Base-by-base conservation (phyloP, 192 early-diverging fungal species). In the Coemansia sp. region DNA sequence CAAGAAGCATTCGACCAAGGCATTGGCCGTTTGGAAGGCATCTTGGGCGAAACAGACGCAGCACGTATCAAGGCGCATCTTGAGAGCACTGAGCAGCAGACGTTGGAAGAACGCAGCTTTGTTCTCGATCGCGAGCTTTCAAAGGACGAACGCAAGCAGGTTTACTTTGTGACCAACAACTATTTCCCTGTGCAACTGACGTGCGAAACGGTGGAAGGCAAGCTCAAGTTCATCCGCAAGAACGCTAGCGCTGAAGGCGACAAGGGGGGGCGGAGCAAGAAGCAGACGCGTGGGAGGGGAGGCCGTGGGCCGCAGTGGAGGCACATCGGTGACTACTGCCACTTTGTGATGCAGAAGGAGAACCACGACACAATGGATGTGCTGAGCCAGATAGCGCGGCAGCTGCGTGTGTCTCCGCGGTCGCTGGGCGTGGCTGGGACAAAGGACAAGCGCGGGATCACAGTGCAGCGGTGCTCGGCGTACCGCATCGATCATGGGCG, bases 381-480 rank as follows among this genome's bases (percentile, higher is more conserved):
- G 0, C 68, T 96, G 45, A 87, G 88, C 63, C 83, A 74, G 62
- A 53, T 81, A 18, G 71, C 67, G 14, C 61, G 60, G 12, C 5
- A 43, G 9, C 62, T 77, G 5, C 61, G 64, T 5, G 61, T 72
- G 14, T 59, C 62, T 4, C 44, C 66, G 23, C 90, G 90, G 33
- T 68, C 76, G 15, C 87, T 96, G 60, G 84, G 91, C 8, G 93
- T 92, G 85, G 94, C 95, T 0, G 98, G 98, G 4, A 97, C 93
- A 8, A 99, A 99, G 74, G 98, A 98, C 78, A 90, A 89, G 63
- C 90, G 96, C 39, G 96, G 88, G 2, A 85, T 98, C 61, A 99
- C 95, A 2, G 85, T 88, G 48, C 98, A 99, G 70, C 79, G 81
- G 61, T 87, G 94, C 58, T 92, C 92, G 24, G 92, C 88, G 0